A percentile compares a stretch with the other conserved stretches of the same genome.
Evolutionary conservation across 192 early-diverging fungal genomes (phyloP).

Genomic region (Backusella macrospora): DNA sequence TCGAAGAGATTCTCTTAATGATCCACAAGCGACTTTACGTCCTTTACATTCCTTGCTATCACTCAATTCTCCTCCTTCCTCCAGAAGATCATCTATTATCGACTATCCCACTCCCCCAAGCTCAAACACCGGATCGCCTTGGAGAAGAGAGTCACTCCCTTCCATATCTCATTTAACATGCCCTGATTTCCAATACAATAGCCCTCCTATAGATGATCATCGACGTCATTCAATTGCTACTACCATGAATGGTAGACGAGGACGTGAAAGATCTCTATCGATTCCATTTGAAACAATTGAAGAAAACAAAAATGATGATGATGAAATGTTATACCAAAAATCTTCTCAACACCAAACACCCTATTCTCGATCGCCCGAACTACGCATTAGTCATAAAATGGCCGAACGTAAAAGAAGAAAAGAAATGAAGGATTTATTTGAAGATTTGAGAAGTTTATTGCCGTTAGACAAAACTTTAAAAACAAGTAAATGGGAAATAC

Average conservation of each 20-base stretch:
- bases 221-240: constrained; percentile 36
- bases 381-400: constrained; percentile 82
- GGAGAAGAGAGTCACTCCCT: constrained; percentile 29
- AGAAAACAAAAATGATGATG: background rate
- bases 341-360: constrained; percentile 35
- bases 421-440: constrained; percentile 92
- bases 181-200: background rate
- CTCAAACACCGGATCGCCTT: constrained; percentile 11
- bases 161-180: constrained; percentile 23
- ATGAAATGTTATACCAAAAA: too few species aligned
- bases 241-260: background rate
- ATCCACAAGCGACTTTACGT: constrained; percentile 23
- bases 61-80: constrained; percentile 32
- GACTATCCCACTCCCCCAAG: constrained; percentile 19
- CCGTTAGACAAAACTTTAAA: constrained; percentile 79
- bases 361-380: constrained; percentile 72
- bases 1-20: constrained; percentile 37
- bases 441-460: constrained; percentile 73
- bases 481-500: constrained; percentile 88
- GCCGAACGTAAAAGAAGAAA: constrained; percentile 85
- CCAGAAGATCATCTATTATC: constrained; percentile 20
- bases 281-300: constrained; percentile 12
- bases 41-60: constrained; percentile 24
- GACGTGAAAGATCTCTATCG: background rate
- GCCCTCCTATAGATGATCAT: constrained; percentile 16